Percentiles rank a stretch among this genome's conserved stretches.
Evolutionary conservation across 495 filamentous ascomycete genomes (phyloP).

Genomic region (Filosporella fistucella): DNA sequence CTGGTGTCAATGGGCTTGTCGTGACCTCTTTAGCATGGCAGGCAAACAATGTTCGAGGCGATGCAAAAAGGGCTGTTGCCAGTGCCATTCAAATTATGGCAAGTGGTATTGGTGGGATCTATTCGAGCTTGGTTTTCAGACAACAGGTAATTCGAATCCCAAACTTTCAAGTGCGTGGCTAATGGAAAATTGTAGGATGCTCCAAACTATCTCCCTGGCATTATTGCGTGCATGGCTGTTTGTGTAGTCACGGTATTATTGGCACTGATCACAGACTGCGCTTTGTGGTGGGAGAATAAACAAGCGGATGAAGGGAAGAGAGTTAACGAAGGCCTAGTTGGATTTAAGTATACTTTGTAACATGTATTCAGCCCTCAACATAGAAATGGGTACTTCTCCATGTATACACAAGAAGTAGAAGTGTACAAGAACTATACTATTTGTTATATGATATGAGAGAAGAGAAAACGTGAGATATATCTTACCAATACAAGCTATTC

Average conservation of each 20-base stretch:
- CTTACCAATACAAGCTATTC: too few species aligned
- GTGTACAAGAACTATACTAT: not conserved
- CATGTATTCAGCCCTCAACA: too few species aligned
- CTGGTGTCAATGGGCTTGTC: not conserved
- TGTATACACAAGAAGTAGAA: too few species aligned
- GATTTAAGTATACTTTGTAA: not conserved
- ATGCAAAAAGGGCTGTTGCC: not conserved
- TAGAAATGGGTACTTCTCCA: too few species aligned
- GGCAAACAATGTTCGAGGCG: not conserved
- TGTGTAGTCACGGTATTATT: not conserved
- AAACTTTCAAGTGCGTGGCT: not conserved
- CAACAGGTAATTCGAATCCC: not conserved
- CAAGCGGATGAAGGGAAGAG: not conserved
- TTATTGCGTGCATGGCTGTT: not conserved
- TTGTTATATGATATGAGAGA: not conserved
- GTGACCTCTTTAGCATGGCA: not conserved
- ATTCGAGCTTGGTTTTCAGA: not conserved
- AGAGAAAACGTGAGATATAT: not conserved
- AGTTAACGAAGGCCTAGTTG: not conserved
- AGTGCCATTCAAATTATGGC: not conserved
- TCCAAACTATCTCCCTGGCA: not conserved
- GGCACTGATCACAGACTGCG: not conserved
- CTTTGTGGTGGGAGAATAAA: not conserved
- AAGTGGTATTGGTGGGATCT: not conserved
- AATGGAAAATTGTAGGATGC: not conserved